Conservation (phyloP, 78 protist species). For the Cavenderia fasciculata region DNA sequence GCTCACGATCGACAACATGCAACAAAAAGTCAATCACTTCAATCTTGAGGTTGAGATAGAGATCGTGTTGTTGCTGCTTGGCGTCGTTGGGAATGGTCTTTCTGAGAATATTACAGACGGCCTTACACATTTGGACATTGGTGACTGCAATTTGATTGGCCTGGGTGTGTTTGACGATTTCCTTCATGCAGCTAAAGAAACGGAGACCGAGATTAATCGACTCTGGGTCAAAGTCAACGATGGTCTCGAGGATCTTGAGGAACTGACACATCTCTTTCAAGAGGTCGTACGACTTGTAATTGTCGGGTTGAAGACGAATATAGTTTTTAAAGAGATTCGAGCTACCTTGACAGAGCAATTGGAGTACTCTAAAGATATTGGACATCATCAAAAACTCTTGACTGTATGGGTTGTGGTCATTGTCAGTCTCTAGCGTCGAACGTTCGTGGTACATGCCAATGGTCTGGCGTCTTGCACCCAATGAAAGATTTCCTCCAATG, state of each 20-base stretch:
- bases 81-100: slow-evolving; percentile 13
- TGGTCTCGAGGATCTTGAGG: slow-evolving; percentile 58
- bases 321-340: slow-evolving; percentile 45
- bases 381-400: slow-evolving; percentile 31
- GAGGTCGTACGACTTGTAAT: slow-evolving; percentile 67
- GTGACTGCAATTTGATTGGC: slow-evolving; percentile 61
- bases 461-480: background rate
- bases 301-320: slow-evolving; percentile 64
- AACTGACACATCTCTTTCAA: slow-evolving; percentile 70
- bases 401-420: slow-evolving; percentile 31
- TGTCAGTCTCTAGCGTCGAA: background rate
- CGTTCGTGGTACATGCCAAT: background rate
- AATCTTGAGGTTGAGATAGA: slow-evolving; percentile 60
- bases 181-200: slow-evolving; percentile 58
- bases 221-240: slow-evolving; percentile 40
- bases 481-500: background rate
- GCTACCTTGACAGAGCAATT: slow-evolving; percentile 68
- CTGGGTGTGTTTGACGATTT: slow-evolving; percentile 64
- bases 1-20: slow-evolving; percentile 57
- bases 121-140: slow-evolving; percentile 68
- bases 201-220: slow-evolving; percentile 38
- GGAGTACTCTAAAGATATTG: slow-evolving; percentile 51
- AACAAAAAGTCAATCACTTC: slow-evolving; percentile 66
- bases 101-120: slow-evolving; percentile 40
- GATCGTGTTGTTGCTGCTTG: background rate